Evolutionary conservation across 352 stramenopile genomes (phyloP).

Genomic region (Thalassiosira hispida): DNA sequence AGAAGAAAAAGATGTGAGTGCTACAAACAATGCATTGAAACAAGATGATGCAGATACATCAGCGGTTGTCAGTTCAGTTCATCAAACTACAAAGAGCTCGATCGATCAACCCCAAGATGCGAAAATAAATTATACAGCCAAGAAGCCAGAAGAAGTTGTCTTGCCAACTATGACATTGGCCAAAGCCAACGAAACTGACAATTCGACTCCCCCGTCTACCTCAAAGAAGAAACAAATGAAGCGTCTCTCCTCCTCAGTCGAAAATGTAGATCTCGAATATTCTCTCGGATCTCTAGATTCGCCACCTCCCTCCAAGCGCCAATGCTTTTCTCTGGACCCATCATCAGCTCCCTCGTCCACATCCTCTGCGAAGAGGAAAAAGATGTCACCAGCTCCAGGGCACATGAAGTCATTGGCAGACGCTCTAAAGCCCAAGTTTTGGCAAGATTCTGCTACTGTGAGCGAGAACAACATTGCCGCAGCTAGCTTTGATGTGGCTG

Average conservation of each 20-base stretch:
- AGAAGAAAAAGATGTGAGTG: not conserved
- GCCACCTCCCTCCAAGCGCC: slow-evolving; percentile 16
- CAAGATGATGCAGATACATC: slow-evolving; percentile 1
- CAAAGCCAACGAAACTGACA: slow-evolving; percentile 5
- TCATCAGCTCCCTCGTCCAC: not conserved
- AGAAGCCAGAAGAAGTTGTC: not conserved
- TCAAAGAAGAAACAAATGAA: slow-evolving; percentile 5
- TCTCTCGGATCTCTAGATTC: slow-evolving; percentile 41
- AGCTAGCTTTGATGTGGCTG: slow-evolving; percentile 39
- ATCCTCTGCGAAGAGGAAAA: slow-evolving; percentile 25
- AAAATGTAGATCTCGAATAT: slow-evolving; percentile 47
- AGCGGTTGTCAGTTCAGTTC: not conserved
- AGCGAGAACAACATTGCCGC: slow-evolving; percentile 43
- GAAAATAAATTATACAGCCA: not conserved
- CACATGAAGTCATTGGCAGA: slow-evolving; percentile 36
- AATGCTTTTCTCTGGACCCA: slow-evolving; percentile 11
- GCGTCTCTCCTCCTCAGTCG: slow-evolving; percentile 35
- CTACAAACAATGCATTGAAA: not conserved
- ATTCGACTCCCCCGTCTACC: not conserved
- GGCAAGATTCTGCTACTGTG: slow-evolving; percentile 42
- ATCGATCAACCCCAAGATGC: too few relatives aligned
- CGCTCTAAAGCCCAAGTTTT: slow-evolving; percentile 32
- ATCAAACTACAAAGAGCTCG: not conserved
- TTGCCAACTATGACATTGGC: not conserved
- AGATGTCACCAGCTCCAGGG: slow-evolving; percentile 1